Conservation (phyloP, 1,139 yeast genomes). For the Kodamaea arcana region DNA sequence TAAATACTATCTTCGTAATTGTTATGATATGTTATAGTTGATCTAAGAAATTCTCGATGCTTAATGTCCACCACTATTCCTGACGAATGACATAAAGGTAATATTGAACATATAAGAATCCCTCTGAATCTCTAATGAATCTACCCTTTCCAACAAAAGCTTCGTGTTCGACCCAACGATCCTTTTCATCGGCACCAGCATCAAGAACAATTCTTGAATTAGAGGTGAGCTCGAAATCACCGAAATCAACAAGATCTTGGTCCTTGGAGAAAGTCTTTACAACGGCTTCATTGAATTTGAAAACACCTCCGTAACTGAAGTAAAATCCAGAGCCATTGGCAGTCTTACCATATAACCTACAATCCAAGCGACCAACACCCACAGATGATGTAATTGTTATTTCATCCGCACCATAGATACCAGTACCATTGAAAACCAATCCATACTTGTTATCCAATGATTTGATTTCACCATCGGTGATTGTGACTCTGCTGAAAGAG, state of each 20-base stretch:
- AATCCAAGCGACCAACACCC: constrained; percentile 40
- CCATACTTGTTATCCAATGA: constrained; percentile 29
- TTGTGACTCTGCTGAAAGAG: constrained; percentile 19
- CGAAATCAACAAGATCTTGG: constrained; percentile 28
- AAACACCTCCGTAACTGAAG: constrained; percentile 44
- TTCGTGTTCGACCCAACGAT: constrained; percentile 44
- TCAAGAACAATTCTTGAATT: constrained; percentile 43
- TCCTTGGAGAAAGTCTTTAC: constrained; percentile 30
- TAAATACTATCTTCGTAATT: too few relatives aligned
- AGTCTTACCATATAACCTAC: constrained; percentile 44
- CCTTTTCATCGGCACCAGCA: constrained; percentile 34
- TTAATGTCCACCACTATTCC: too few relatives aligned
- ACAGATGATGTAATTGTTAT: constrained; percentile 30
- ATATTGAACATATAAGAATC: constrained; percentile 48
- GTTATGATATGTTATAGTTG: background rate
- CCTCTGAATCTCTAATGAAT: constrained; percentile 42
- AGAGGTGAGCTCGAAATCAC: constrained; percentile 45
- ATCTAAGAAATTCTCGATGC: background rate
- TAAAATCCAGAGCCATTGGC: constrained; percentile 37
- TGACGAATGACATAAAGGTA: constrained; percentile 29
- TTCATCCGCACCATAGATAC: constrained; percentile 43
- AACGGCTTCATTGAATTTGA: constrained; percentile 30
- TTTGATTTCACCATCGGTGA: constrained; percentile 25
- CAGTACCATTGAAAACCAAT: constrained; percentile 23
- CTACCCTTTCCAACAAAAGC: constrained; percentile 53